Percentiles rank a stretch among this genome's conserved stretches.
Evolutionary conservation across 352 stramenopile genomes (phyloP).

Genomic region (Halophytophthora polymorphica): DNA sequence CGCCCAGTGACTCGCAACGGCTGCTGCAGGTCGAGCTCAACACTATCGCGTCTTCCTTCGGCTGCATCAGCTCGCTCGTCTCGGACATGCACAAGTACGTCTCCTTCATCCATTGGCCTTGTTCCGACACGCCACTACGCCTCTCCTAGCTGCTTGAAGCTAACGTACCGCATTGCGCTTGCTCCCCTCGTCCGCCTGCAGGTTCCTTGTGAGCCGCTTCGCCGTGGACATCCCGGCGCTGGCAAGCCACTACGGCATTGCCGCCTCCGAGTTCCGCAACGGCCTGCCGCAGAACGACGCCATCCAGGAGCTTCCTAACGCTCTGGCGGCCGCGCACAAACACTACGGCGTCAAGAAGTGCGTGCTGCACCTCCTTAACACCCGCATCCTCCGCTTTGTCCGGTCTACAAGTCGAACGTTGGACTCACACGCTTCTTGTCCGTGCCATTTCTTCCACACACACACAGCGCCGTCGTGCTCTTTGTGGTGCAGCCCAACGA

Average conservation of each 20-base stretch:
- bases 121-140: no score
- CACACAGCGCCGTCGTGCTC: conserved; percentile 66
- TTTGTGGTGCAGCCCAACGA: conserved; percentile 91
- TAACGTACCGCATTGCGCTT: no score
- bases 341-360: conserved; percentile 74
- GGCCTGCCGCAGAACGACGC: conserved; percentile 66
- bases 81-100: conserved; percentile 89
- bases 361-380: no score
- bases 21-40: conserved; percentile 97
- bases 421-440: not conserved
- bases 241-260: conserved; percentile 48
- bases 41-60: conserved; percentile 98
- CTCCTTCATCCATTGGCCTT: no score
- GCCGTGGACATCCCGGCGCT: conserved; percentile 46
- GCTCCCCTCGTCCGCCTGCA: conserved; percentile 2
- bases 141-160: no score
- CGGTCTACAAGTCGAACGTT: no score
- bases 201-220: conserved; percentile 54
- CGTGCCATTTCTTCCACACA: not conserved
- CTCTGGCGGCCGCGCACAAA: conserved; percentile 60
- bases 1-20: conserved; percentile 48
- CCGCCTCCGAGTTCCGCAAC: conserved; percentile 30
- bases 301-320: conserved; percentile 60
- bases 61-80: conserved; percentile 91
- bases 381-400: no score